phyloP scores from a whole-genome alignment of 1,284 basidiomycete genomes.

The Fomitopsis palustris region DNA sequence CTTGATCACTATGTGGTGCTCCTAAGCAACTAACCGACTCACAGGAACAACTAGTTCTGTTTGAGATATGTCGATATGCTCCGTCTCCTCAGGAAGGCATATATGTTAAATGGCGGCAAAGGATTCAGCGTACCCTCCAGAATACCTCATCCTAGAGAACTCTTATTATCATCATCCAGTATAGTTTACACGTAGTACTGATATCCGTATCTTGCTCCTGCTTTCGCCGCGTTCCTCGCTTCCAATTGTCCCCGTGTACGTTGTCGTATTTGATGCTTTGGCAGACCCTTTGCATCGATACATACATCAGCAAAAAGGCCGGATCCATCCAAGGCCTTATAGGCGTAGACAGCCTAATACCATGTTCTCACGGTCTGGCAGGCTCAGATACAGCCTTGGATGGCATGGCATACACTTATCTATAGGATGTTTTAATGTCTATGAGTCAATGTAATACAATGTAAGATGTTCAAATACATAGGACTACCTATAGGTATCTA shows the following conservation, averaged over 20 bases:
- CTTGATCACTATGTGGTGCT: background rate
- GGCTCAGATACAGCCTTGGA: too few relatives aligned
- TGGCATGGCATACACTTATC: too few relatives aligned
- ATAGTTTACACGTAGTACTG: background rate
- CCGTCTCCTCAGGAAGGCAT: constrained; percentile 62
- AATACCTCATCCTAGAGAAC: background rate
- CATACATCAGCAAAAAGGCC: background rate
- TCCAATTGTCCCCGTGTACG: background rate
- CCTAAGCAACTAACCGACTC: background rate
- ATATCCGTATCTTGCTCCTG: background rate
- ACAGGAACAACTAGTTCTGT: constrained; percentile 71
- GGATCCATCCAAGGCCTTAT: too few relatives aligned
- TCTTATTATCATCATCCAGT: background rate
- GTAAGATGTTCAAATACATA: too few relatives aligned
- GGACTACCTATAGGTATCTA: too few relatives aligned
- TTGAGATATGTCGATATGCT: constrained; percentile 68
- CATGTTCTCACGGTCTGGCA: too few relatives aligned
- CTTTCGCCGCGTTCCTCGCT: background rate
- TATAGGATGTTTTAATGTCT: too few relatives aligned
- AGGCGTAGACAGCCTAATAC: too few relatives aligned
- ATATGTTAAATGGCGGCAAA: constrained; percentile 60
- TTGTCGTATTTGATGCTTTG: background rate
- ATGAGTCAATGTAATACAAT: too few relatives aligned
- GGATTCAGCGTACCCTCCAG: constrained; percentile 26
- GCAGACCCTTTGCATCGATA: background rate